These are phyloP conservation scores for Fusarium sp. DNA, from an alignment of 2,329 filamentous ascomycete species.

Conservation along the genomic window DNA sequence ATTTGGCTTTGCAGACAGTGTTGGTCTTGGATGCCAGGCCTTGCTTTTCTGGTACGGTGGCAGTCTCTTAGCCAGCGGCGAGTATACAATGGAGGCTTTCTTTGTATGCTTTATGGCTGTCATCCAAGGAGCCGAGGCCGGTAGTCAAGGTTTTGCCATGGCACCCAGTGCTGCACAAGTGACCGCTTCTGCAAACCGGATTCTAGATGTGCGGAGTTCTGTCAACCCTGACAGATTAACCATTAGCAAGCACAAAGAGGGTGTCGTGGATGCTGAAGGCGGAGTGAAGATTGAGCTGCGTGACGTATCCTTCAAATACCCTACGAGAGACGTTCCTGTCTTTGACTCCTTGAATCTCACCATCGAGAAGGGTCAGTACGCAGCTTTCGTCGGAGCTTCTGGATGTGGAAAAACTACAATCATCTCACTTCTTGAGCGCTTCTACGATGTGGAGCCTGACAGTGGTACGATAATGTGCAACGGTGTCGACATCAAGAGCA, in stretches of 20 bases:
- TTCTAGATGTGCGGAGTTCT: conserved; percentile 50
- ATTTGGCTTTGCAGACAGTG: conserved; percentile 59
- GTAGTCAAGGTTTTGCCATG: conserved; percentile 30
- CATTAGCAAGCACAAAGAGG: rapidly evolving
- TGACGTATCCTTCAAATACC: conserved; percentile 72
- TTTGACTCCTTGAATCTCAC: conserved; percentile 74
- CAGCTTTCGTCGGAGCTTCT: conserved; percentile 77
- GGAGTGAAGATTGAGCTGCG: conserved; percentile 70
- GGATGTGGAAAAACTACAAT: conserved; percentile 82
- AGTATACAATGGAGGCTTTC: conserved; percentile 61
- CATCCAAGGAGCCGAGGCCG: conserved; percentile 65
- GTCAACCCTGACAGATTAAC: conserved; percentile 3
- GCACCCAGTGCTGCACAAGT: conserved; percentile 44
- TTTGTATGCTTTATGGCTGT: conserved; percentile 69
- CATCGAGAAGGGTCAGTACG: conserved; percentile 78
- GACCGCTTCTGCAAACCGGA: conserved; percentile 38
- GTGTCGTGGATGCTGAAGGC: conserved; percentile 59
- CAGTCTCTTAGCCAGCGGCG: conserved; percentile 40
- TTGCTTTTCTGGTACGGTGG: conserved; percentile 69
- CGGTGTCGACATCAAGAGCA: conserved; percentile 68
- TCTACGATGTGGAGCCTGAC: conserved; percentile 73
- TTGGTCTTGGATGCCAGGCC: conserved; percentile 58
- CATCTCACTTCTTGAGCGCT: conserved; percentile 74
- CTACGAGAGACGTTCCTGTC: conserved; percentile 68
- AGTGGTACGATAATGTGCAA: conserved; percentile 76